These are phyloP conservation scores for Xylaria sp. DNA, from an alignment of 2,329 filamentous ascomycete species.

Conservation along the genomic window DNA sequence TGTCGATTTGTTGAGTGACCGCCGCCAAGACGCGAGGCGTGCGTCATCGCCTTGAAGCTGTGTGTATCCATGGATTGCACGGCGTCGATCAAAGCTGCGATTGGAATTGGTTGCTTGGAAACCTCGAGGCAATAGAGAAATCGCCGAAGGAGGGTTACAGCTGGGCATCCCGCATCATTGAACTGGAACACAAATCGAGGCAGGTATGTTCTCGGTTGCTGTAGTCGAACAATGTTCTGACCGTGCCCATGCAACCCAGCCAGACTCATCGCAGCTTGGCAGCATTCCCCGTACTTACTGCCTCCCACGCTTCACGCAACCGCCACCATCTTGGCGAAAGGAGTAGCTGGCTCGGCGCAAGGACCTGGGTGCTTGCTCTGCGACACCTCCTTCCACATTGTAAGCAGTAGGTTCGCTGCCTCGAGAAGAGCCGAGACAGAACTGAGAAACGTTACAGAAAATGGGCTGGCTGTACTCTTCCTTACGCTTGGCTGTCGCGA, in stretches of 20 bases:
- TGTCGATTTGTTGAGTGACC: not conserved
- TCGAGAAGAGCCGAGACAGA: constrained; percentile 31
- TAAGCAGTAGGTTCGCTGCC: constrained; percentile 12
- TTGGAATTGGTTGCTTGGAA: constrained; percentile 5
- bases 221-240: constrained; percentile 23
- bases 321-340: constrained; percentile 37
- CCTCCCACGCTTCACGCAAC: constrained; percentile 28
- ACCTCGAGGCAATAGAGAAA: constrained; percentile 22
- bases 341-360: constrained; percentile 34
- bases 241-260: constrained; percentile 32
- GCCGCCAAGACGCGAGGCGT: constrained; percentile 29
- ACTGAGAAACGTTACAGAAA: constrained; percentile 34
- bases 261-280: constrained; percentile 34
- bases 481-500: constrained; percentile 15
- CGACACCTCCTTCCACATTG: constrained; percentile 18
- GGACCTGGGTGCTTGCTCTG: not conserved
- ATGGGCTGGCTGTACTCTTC: constrained; percentile 7
- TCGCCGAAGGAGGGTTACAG: constrained; percentile 28
- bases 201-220: constrained; percentile 20
- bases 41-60: constrained; percentile 18
- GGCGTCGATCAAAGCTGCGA: constrained; percentile 18
- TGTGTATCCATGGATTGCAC: not conserved
- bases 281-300: constrained; percentile 34
- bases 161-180: constrained; percentile 3
- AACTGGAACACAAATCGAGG: constrained; percentile 19